Percentiles rank a stretch among this genome's conserved stretches.
phyloP scores from a whole-genome alignment of 2,329 filamentous ascomycete species.

The Colletotrichum brevisporum region DNA sequence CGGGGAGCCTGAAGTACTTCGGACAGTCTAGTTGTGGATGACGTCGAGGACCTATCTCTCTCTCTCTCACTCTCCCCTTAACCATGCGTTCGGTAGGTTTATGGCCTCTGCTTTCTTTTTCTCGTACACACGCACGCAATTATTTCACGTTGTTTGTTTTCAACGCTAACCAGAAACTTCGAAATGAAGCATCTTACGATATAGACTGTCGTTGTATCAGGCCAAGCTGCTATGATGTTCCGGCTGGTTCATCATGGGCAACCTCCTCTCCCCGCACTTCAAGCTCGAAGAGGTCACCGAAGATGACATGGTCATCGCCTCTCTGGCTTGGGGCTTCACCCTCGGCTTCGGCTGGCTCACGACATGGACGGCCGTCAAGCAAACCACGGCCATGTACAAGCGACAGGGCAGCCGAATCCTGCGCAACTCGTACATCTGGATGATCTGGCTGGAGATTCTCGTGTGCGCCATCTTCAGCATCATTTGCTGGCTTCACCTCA shows the following conservation, averaged over 20 bases:
- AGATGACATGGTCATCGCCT: constrained; percentile 48
- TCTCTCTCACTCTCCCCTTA: background rate
- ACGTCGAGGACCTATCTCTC: background rate
- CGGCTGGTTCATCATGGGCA: constrained; percentile 33
- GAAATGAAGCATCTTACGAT: constrained; percentile 15
- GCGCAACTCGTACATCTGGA: constrained; percentile 59
- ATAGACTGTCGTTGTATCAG: constrained; percentile 17
- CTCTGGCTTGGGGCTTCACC: constrained; percentile 55
- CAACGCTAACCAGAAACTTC: too few relatives aligned
- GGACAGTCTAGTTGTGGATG: constrained; percentile 5
- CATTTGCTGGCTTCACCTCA: constrained; percentile 48
- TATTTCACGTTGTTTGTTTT: background rate
- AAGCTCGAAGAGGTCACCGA: constrained; percentile 42
- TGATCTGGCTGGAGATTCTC: constrained; percentile 63
- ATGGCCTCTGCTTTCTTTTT: background rate
- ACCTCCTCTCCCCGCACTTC: constrained; percentile 42
- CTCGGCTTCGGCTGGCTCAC: constrained; percentile 58
- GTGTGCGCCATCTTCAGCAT: constrained; percentile 59
- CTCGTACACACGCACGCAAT: too few relatives aligned
- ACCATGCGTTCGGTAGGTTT: constrained; percentile 22
- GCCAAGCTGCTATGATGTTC: constrained; percentile 29
- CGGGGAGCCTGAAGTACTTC: constrained; percentile 8
- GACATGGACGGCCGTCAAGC: constrained; percentile 53
- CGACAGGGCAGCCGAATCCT: constrained; percentile 48
- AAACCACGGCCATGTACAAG: constrained; percentile 52